A percentile compares a stretch with the other conserved stretches of the same genome.
phyloP scores from a whole-genome alignment of 2,329 filamentous ascomycete genomes.

The Lomentospora prolificans region DNA sequence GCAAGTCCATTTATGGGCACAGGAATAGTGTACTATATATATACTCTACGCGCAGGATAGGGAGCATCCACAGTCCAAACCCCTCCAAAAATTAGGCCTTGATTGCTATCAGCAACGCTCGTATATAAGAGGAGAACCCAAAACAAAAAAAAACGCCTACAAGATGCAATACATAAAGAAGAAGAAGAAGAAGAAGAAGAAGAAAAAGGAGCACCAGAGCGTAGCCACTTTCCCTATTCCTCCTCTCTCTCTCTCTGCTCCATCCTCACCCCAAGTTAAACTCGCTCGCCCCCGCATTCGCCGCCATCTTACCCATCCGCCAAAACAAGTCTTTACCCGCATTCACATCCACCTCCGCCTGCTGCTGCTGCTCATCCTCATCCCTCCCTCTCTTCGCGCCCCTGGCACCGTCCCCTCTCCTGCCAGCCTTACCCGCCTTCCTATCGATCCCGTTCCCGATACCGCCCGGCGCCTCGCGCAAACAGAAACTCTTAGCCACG shows the following conservation, averaged over 20 bases:
- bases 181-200: neutral
- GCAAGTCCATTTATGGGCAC: no score
- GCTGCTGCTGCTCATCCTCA: constrained; percentile 24
- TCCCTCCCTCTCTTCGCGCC: constrained; percentile 12
- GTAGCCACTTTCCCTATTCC: no score
- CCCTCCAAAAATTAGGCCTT: no score
- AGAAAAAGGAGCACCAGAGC: neutral
- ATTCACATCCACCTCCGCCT: constrained; percentile 28
- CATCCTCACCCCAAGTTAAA: constrained; percentile 57
- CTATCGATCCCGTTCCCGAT: constrained; percentile 54
- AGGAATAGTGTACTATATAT: no score
- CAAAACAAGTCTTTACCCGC: constrained; percentile 35
- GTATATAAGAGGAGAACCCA: neutral
- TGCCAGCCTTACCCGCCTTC: constrained; percentile 28
- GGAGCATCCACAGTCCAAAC: no score
- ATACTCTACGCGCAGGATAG: no score
- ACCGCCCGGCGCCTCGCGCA: constrained; percentile 78
- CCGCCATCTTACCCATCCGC: constrained; percentile 56
- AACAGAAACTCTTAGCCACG: constrained; percentile 82
- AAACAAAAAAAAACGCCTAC: neutral
- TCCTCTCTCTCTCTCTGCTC: neutral
- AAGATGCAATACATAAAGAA: neutral
- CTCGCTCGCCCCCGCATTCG: constrained; percentile 53
- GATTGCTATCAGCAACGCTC: no score
- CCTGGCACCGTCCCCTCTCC: constrained; percentile 21